phyloP scores from a whole-genome alignment of 1,284 basidiomycete genomes.

The Tremellales sp. region DNA sequence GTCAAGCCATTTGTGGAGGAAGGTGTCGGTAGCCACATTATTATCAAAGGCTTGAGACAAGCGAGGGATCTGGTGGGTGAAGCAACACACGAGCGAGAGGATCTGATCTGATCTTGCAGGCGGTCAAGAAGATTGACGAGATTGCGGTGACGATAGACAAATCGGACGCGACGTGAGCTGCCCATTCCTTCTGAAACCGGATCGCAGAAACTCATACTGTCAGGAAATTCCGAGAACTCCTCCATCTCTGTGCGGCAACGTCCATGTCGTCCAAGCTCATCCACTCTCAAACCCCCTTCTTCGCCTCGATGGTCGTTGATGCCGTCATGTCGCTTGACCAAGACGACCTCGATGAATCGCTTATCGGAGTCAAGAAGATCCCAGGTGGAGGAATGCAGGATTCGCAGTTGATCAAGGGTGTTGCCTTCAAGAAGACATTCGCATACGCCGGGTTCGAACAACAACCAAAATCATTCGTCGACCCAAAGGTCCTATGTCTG shows the following conservation, averaged over 20 bases:
- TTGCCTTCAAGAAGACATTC: conserved; percentile 99
- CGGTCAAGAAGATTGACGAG: conserved; percentile 79
- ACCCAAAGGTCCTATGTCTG: conserved; percentile 87
- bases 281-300: conserved; percentile 98
- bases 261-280: conserved; percentile 99
- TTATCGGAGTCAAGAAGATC: conserved; percentile 98
- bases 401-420: conserved; percentile 79
- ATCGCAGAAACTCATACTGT: background rate
- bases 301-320: conserved; percentile 98
- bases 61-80: conserved; percentile 74
- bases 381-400: conserved; percentile 99
- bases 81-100: conserved; percentile 3
- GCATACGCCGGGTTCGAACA: conserved; percentile 99
- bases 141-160: conserved; percentile 90
- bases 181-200: background rate
- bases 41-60: conserved; percentile 92
- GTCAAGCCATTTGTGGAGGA: conserved; percentile 90
- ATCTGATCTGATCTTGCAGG: conserved; percentile 53
- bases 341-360: conserved; percentile 87
- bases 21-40: conserved; percentile 93
- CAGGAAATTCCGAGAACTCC: conserved; percentile 86
- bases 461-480: conserved; percentile 87
- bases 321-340: conserved; percentile 91
- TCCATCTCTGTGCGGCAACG: conserved; percentile 94
- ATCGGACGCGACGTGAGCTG: conserved; percentile 74